A percentile compares a stretch with the other conserved stretches of the same genome.
Evolutionary conservation across 2,329 filamentous ascomycete genomes (phyloP).

Genomic region (Pseudocercospora fuligena): DNA sequence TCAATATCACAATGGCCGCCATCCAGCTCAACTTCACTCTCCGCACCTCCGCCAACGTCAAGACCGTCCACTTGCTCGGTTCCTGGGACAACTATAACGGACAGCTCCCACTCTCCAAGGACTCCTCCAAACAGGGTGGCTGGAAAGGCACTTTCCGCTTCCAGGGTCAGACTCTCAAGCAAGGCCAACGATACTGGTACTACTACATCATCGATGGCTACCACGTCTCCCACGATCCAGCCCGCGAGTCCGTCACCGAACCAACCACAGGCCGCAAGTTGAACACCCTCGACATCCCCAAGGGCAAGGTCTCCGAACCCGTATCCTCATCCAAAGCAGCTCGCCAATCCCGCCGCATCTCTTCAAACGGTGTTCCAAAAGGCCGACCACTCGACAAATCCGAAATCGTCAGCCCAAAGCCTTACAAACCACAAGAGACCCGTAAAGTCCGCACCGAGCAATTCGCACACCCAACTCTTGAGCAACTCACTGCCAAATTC

Average conservation of each 20-base stretch:
- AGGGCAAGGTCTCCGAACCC: slow-evolving; percentile 53
- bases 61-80: slow-evolving; percentile 95
- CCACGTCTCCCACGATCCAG: slow-evolving; percentile 95
- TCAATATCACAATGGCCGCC: slow-evolving; percentile 68
- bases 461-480: slow-evolving; percentile 75
- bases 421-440: slow-evolving; percentile 83
- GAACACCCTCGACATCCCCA: slow-evolving; percentile 92
- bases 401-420: slow-evolving; percentile 89
- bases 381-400: slow-evolving; percentile 86
- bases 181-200: slow-evolving; percentile 98
- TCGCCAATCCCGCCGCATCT: slow-evolving; percentile 53
- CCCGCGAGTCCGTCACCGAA: slow-evolving; percentile 85
- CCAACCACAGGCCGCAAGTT: slow-evolving; percentile 95
- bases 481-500: slow-evolving; percentile 72
- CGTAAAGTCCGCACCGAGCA: slow-evolving; percentile 83
- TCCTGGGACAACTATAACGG: slow-evolving; percentile 98
- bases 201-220: slow-evolving; percentile 99
- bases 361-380: slow-evolving; percentile 73
- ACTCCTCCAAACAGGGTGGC: slow-evolving; percentile 78
- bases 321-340: slow-evolving; percentile 48
- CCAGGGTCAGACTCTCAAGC: slow-evolving; percentile 81
- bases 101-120: slow-evolving; percentile 92
- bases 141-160: slow-evolving; percentile 98
- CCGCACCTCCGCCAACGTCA: slow-evolving; percentile 93
- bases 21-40: slow-evolving; percentile 95